phyloP scores from a whole-genome alignment of 148 eudicot genomes.

The Vaccinium corymbosum region DNA sequence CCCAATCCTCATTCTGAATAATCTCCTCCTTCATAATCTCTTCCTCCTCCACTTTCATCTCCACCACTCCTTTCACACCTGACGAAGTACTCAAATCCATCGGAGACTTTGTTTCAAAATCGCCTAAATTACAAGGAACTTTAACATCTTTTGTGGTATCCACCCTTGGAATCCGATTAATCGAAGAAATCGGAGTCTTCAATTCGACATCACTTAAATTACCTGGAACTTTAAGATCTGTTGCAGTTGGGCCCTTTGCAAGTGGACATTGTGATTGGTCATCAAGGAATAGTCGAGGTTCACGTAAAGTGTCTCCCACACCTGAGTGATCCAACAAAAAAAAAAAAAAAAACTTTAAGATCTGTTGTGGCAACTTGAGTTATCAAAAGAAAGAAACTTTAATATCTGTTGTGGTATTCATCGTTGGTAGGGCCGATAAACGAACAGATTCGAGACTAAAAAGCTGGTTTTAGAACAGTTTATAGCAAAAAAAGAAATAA shows the following conservation, averaged over 20 bases:
- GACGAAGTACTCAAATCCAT: background rate
- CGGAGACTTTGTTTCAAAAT: background rate
- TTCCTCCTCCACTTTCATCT: slow-evolving; percentile 22
- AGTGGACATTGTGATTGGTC: background rate
- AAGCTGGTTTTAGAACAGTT: too few relatives aligned
- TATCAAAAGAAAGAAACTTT: background rate
- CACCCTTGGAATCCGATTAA: background rate
- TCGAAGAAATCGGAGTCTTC: background rate
- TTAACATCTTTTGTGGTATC: background rate
- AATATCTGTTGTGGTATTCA: background rate
- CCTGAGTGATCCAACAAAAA: background rate
- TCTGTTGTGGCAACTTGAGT: background rate
- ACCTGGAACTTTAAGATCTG: background rate
- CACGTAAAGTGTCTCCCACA: background rate
- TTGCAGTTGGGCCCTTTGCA: background rate
- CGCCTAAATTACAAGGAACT: background rate
- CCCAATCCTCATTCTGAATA: slow-evolving; percentile 23
- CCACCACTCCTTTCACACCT: background rate
- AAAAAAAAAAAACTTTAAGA: background rate
- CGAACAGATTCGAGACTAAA: too few relatives aligned
- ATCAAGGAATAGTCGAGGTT: background rate
- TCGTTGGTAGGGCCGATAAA: background rate
- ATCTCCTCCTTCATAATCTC: slow-evolving; percentile 20
- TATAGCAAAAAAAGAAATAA: too few relatives aligned
- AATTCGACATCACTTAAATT: background rate